Evolutionary conservation across 176 grass and related monocot genomes (phyloP).

Genomic region (Avena atlantica): DNA sequence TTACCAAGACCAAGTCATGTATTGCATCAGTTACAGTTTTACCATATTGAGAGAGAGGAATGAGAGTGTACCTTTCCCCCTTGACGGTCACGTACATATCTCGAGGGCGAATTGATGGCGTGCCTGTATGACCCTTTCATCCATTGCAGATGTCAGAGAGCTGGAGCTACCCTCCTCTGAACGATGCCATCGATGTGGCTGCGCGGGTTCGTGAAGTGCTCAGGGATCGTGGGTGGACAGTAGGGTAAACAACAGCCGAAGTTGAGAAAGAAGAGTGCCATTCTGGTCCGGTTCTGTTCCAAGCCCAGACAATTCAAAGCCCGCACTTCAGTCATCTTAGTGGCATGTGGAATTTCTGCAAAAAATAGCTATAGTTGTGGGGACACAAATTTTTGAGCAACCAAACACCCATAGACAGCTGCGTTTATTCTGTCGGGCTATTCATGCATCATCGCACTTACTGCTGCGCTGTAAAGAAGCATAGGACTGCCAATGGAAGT

Average conservation of each 20-base stretch:
- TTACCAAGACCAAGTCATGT: not conserved
- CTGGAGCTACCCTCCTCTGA: constrained; percentile 90
- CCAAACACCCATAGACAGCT: too few species aligned
- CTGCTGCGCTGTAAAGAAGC: too few species aligned
- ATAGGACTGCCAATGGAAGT: too few species aligned
- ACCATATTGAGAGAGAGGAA: not conserved
- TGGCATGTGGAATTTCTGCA: not conserved
- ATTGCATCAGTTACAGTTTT: too few species aligned
- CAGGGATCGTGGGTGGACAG: constrained; percentile 65
- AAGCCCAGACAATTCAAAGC: not conserved
- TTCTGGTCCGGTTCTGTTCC: not conserved
- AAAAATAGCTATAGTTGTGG: too few species aligned
- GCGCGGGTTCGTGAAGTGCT: constrained; percentile 61
- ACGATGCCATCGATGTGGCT: constrained; percentile 69
- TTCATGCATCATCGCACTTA: too few species aligned
- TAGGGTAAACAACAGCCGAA: constrained; percentile 49
- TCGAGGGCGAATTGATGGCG: not conserved
- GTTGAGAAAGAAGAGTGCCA: not conserved
- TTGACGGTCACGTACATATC: not conserved
- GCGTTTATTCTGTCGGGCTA: too few species aligned
- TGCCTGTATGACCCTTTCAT: constrained; percentile 23
- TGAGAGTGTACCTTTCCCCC: not conserved
- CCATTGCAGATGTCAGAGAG: constrained; percentile 74
- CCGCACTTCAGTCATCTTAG: not conserved
- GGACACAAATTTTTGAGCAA: too few species aligned